Conservation (phyloP, 2,329 filamentous ascomycete species). For the Sphaceloma murrayae region DNA sequence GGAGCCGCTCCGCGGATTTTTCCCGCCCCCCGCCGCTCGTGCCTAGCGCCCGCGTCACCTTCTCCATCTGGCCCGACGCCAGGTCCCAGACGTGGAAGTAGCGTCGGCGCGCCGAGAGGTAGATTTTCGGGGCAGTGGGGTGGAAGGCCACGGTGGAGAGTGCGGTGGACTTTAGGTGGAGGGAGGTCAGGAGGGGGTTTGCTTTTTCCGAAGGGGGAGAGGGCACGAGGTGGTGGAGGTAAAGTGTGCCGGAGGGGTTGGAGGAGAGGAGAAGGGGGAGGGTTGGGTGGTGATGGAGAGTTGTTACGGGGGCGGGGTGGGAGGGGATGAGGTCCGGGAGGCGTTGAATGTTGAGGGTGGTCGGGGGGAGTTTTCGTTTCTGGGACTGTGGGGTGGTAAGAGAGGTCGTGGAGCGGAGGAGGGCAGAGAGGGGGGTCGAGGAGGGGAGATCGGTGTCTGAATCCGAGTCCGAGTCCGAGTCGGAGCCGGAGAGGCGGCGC, state of each 20-base stretch:
- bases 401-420: constrained; percentile 54
- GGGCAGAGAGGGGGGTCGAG: constrained; percentile 64
- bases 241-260: constrained; percentile 73
- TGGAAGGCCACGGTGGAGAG: constrained; percentile 76
- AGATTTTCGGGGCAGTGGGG: constrained; percentile 60
- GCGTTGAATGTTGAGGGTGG: constrained; percentile 82
- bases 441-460: constrained; percentile 48
- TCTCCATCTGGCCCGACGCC: constrained; percentile 68
- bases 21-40: constrained; percentile 74
- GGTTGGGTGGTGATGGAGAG: constrained; percentile 79
- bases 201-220: constrained; percentile 59
- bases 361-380: constrained; percentile 67
- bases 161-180: constrained; percentile 78
- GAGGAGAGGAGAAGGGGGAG: constrained; percentile 85
- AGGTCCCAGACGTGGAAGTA: constrained; percentile 97
- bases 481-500: constrained; percentile 34
- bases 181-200: constrained; percentile 81
- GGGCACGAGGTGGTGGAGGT: constrained; percentile 79
- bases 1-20: constrained; percentile 83
- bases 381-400: constrained; percentile 37
- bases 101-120: constrained; percentile 76
- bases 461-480: constrained; percentile 37
- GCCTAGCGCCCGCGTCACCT: constrained; percentile 59
- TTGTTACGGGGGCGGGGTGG: constrained; percentile 68
- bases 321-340: constrained; percentile 73